phyloP scores from a whole-genome alignment of 495 filamentous ascomycete genomes.

The Umbilicaria muhlenbergii region DNA sequence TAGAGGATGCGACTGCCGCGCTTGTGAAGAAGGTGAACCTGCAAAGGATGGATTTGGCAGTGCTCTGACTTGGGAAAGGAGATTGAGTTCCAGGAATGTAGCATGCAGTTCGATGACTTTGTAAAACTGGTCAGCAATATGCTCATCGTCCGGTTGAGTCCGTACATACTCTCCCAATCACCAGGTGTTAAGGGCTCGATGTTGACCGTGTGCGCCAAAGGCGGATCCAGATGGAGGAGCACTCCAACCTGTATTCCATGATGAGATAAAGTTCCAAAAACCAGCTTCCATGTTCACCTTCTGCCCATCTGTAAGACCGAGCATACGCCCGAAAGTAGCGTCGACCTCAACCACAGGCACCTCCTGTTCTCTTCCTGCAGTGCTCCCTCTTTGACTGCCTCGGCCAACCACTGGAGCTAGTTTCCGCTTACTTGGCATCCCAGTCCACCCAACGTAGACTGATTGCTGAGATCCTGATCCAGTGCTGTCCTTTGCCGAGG shows the following conservation, averaged over 20 bases:
- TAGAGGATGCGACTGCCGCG: slow-evolving; percentile 53
- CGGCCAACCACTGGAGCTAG: slow-evolving; percentile 54
- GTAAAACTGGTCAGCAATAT: slow-evolving; percentile 2
- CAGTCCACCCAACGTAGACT: slow-evolving; percentile 86
- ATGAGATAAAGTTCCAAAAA: slow-evolving; percentile 3
- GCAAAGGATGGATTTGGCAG: slow-evolving; percentile 67
- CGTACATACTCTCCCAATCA: slow-evolving; percentile 71
- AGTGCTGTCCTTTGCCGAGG: slow-evolving; percentile 20
- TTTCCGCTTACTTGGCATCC: slow-evolving; percentile 82
- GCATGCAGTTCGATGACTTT: slow-evolving; percentile 89
- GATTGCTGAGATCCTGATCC: slow-evolving; percentile 41
- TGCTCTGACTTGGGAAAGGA: slow-evolving; percentile 83
- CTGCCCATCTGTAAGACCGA: slow-evolving; percentile 71
- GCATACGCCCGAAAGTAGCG: slow-evolving; percentile 66
- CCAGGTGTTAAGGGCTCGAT: slow-evolving; percentile 90
- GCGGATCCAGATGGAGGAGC: slow-evolving; percentile 73
- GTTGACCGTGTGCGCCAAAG: slow-evolving; percentile 77
- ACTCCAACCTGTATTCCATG: slow-evolving; percentile 35
- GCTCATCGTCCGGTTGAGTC: neutral
- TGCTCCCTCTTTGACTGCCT: slow-evolving; percentile 50
- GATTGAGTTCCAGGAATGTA: slow-evolving; percentile 83
- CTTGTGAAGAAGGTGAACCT: slow-evolving; percentile 24
- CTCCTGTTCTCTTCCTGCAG: slow-evolving; percentile 51
- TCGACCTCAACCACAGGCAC: slow-evolving; percentile 71
- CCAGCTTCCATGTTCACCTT: slow-evolving; percentile 40